These are phyloP conservation scores for Penicillium pulvis DNA, from an alignment of 495 filamentous ascomycete species.

Conservation along the genomic window DNA sequence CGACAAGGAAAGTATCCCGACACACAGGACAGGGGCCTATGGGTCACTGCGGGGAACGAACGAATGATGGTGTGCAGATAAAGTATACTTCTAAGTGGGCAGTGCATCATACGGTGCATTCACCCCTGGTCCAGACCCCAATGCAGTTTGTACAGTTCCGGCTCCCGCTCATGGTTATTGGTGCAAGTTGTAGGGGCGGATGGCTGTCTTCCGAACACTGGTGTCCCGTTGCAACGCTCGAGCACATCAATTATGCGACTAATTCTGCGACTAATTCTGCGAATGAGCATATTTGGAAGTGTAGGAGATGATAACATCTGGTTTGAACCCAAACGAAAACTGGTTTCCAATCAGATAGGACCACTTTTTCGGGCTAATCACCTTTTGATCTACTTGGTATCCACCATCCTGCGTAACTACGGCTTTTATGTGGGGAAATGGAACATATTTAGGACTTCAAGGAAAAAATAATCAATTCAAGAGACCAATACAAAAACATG, in stretches of 20 bases:
- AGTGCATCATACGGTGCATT: neutral
- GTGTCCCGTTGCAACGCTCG: slow-evolving; percentile 9
- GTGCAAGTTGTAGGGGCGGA: slow-evolving; percentile 3
- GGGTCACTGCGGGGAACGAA: slow-evolving; percentile 20
- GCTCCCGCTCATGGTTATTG: neutral
- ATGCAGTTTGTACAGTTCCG: neutral
- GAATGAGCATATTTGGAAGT: neutral
- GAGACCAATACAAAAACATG: slow-evolving; percentile 1
- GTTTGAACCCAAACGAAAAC: neutral
- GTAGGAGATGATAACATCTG: too few relatives aligned
- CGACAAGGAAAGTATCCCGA: neutral
- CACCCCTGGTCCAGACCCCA: neutral
- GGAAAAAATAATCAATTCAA: neutral
- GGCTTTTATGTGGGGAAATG: neutral
- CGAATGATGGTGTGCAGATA: slow-evolving; percentile 16
- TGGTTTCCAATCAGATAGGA: neutral
- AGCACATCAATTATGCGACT: neutral
- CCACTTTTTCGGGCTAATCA: too few relatives aligned
- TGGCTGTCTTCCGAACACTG: slow-evolving; percentile 14
- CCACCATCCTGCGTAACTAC: neutral
- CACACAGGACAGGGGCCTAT: neutral
- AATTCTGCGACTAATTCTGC: neutral
- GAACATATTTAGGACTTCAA: neutral
- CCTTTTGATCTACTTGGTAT: neutral
- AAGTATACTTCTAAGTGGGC: neutral